phyloP scores from a whole-genome alignment of 2,329 filamentous ascomycete species.

The Ophiostoma angusticollis region DNA sequence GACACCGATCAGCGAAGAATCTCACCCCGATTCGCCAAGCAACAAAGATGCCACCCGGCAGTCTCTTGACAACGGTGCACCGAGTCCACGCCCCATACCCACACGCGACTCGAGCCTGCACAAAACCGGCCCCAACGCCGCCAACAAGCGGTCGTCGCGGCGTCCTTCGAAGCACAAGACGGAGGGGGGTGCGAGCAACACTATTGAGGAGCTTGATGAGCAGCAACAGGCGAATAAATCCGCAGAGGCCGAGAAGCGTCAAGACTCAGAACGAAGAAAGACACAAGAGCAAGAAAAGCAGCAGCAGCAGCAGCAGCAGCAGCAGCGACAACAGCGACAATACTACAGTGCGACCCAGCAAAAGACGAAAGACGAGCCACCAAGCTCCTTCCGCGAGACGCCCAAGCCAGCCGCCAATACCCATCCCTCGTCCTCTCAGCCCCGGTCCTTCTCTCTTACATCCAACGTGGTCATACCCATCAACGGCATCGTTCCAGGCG shows the following conservation, averaged over 20 bases:
- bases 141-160: conserved; percentile 38
- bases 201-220: conserved; percentile 22
- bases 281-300: conserved; percentile 3
- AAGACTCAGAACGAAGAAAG: not conserved
- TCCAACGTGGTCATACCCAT: not conserved
- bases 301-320: not conserved
- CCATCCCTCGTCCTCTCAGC: too few relatives aligned
- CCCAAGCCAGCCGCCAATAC: not conserved
- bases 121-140: conserved; percentile 39
- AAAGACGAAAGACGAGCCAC: not conserved
- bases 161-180: conserved; percentile 35
- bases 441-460: conserved; percentile 4
- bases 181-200: conserved; percentile 24
- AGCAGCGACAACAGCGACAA: not conserved
- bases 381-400: too few relatives aligned
- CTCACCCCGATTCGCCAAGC: conserved; percentile 20
- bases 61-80: conserved; percentile 9
- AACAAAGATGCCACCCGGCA: conserved; percentile 19
- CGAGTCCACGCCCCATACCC: conserved; percentile 46
- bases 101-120: conserved; percentile 54
- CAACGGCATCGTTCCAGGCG: conserved; percentile 15
- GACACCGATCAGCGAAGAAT: conserved; percentile 44
- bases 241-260: not conserved
- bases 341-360: not conserved
- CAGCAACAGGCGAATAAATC: conserved; percentile 2